These are phyloP conservation scores for Friedmanniomyces simplex DNA, from an alignment of 495 filamentous ascomycete species.

Conservation along the genomic window DNA sequence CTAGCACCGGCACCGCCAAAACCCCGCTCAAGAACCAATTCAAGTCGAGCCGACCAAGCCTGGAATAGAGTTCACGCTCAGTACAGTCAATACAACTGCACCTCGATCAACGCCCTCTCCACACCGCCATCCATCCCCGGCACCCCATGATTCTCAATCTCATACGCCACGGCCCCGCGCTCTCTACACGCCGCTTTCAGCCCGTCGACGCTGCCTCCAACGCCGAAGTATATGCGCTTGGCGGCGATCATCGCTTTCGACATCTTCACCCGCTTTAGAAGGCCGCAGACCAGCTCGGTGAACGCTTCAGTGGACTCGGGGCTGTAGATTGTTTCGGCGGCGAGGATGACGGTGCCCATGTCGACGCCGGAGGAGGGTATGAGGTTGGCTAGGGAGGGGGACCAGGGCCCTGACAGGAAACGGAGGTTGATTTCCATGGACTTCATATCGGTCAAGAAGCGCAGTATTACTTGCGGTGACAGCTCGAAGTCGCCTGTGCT, in stretches of 20 bases:
- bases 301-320: conserved; percentile 64
- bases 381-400: conserved; percentile 32
- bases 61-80: too few species aligned
- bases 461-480: conserved; percentile 47
- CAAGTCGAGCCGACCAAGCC: background rate
- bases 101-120: conserved; percentile 33
- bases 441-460: conserved; percentile 51
- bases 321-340: conserved; percentile 93
- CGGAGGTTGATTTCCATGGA: conserved; percentile 48
- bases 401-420: conserved; percentile 80
- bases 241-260: conserved; percentile 70
- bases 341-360: conserved; percentile 51
- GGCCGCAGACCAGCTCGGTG: conserved; percentile 54
- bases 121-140: conserved; percentile 50
- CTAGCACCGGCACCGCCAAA: too few species aligned
- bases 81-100: conserved; percentile 34
- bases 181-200: conserved; percentile 56
- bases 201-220: conserved; percentile 85
- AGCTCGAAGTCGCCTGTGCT: conserved; percentile 63
- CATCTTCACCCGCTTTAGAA: conserved; percentile 48
- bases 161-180: conserved; percentile 44
- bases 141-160: conserved; percentile 33
- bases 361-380: conserved; percentile 20
- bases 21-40: background rate
- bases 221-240: conserved; percentile 92